Percentiles rank a stretch among this genome's conserved stretches.
Evolutionary conservation across 116 monocot species (phyloP).

Genomic region (Zostera marina): DNA sequence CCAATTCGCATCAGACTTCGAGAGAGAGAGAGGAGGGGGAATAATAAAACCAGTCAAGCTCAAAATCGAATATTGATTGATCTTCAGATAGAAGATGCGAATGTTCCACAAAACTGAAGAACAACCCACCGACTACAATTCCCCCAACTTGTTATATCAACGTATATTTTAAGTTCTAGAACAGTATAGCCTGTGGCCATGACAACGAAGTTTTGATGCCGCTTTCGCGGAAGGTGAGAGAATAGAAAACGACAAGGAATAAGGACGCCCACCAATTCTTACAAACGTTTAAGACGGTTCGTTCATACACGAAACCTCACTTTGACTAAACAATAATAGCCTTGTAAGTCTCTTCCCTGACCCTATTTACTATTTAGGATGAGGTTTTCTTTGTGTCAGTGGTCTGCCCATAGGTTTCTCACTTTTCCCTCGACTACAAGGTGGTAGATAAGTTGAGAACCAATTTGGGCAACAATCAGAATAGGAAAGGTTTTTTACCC

Average conservation of each 20-base stretch:
- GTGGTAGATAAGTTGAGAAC: too few species aligned
- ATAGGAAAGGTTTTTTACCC: too few species aligned
- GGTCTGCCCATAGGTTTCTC: too few species aligned
- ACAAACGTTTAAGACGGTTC: too few species aligned
- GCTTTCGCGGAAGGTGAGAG: slow-evolving; percentile 2
- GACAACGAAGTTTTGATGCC: not conserved
- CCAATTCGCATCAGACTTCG: not conserved
- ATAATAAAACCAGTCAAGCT: not conserved
- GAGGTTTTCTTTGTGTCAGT: too few species aligned
- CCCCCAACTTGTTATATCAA: not conserved
- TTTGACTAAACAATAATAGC: too few species aligned
- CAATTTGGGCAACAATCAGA: too few species aligned
- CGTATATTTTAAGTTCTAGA: not conserved
- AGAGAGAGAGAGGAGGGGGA: not conserved
- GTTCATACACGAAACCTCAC: too few species aligned
- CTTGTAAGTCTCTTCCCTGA: too few species aligned
- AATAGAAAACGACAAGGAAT: not conserved
- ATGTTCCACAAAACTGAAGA: not conserved
- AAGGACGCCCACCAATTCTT: too few species aligned
- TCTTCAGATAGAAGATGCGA: not conserved
- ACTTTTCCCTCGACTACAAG: too few species aligned
- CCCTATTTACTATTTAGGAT: too few species aligned
- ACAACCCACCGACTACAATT: not conserved
- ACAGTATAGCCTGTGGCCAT: not conserved
- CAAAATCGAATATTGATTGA: not conserved